phyloP scores from a whole-genome alignment of 2,329 filamentous ascomycete genomes.

The Eutypa lata region DNA sequence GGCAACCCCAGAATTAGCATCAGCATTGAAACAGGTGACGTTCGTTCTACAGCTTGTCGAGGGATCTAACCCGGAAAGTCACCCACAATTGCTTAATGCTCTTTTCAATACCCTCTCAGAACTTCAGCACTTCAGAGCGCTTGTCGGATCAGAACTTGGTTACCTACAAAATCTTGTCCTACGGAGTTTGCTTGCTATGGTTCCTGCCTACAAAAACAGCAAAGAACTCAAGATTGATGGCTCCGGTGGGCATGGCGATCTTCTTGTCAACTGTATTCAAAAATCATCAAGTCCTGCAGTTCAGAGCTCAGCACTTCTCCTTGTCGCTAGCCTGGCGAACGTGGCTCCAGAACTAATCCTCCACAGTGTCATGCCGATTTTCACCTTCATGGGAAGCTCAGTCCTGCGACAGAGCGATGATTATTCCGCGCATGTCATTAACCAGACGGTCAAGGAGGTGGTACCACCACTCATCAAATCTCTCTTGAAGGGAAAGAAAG shows the following conservation, averaged over 20 bases:
- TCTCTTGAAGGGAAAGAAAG: constrained; percentile 75
- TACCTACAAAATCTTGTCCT: constrained; percentile 87
- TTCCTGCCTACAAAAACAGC: constrained; percentile 69
- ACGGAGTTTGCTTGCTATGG: constrained; percentile 76
- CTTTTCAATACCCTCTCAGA: constrained; percentile 85
- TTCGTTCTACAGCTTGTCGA: constrained; percentile 88
- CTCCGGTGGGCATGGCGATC: constrained; percentile 78
- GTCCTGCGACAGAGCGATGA: constrained; percentile 91
- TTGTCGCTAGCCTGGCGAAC: constrained; percentile 82
- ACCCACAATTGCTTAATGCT: constrained; percentile 72
- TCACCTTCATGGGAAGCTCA: constrained; percentile 95
- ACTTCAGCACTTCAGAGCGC: constrained; percentile 77
- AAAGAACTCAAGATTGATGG: constrained; percentile 66
- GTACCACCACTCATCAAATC: constrained; percentile 88
- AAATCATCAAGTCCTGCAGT: constrained; percentile 89
- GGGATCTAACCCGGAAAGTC: constrained; percentile 68
- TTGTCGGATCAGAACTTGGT: constrained; percentile 81
- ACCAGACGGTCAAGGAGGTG: constrained; percentile 90
- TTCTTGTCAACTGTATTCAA: constrained; percentile 91
- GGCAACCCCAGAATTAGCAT: constrained; percentile 62
- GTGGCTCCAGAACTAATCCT: constrained; percentile 88
- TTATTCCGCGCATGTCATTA: constrained; percentile 93
- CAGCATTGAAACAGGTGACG: constrained; percentile 72
- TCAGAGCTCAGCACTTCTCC: constrained; percentile 83
- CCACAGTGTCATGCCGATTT: constrained; percentile 98